Conservation (phyloP, 257 asterid genomes). For the Forsythia viridissima region DNA sequence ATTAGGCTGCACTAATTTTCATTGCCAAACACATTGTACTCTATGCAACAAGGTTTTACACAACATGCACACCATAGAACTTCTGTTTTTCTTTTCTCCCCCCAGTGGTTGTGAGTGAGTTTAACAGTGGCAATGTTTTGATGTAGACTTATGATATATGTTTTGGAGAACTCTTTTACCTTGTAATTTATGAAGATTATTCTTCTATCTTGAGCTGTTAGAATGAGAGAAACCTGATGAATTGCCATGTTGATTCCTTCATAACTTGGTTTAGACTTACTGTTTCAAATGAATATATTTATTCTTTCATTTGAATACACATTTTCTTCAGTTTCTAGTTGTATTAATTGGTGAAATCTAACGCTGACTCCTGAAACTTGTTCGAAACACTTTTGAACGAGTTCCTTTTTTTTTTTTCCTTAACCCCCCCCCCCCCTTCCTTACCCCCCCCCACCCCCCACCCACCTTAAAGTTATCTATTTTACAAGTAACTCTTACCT, state of each 20-base stretch:
- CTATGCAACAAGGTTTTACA: not conserved
- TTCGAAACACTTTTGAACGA: not conserved
- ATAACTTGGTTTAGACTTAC: not conserved
- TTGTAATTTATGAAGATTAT: not conserved
- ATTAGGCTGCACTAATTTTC: constrained; percentile 3
- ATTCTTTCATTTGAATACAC: not conserved
- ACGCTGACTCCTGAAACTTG: not conserved
- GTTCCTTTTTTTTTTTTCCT: not conserved
- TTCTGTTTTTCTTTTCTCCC: not conserved
- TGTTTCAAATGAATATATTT: not conserved
- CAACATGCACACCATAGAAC: not conserved
- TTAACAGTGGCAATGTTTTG: not conserved
- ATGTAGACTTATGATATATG: not conserved
- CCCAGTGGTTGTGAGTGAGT: not conserved
- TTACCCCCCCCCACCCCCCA: too few species aligned
- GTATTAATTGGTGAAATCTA: not conserved
- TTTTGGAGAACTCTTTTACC: not conserved
- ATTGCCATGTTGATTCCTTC: too few species aligned
- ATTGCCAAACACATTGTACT: not conserved
- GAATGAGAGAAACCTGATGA: not conserved
- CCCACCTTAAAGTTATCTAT: not conserved
- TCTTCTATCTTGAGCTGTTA: not conserved
- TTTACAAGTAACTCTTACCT: not conserved
- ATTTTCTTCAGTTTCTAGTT: too few species aligned
- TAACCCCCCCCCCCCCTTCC: too few species aligned